Conservation (phyloP, 2,329 filamentous ascomycete genomes). For the Verticillium alfalfae region DNA sequence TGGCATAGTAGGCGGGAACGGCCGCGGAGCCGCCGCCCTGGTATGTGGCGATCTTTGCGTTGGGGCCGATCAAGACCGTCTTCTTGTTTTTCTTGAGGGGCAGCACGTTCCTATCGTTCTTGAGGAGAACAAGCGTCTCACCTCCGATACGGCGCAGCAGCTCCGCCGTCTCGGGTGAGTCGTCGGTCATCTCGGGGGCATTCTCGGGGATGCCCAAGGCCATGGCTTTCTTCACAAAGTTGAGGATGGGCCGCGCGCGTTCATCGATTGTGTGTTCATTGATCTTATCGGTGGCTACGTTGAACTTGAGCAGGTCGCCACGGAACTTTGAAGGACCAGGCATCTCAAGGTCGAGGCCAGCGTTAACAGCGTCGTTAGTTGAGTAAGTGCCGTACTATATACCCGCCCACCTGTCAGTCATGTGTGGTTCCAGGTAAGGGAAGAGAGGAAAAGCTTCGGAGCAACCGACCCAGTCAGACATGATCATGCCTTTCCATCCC, state of each 20-base stretch:
- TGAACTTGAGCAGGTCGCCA: not conserved
- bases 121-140: constrained; percentile 58
- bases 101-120: constrained; percentile 61
- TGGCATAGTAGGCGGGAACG: constrained; percentile 56
- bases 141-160: constrained; percentile 43
- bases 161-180: constrained; percentile 56
- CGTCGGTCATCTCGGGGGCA: constrained; percentile 43
- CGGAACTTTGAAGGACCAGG: constrained; percentile 42
- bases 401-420: constrained; percentile 2
- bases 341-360: constrained; percentile 56
- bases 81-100: constrained; percentile 58
- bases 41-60: constrained; percentile 50
- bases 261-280: constrained; percentile 36
- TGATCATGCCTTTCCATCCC: constrained; percentile 50
- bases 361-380: constrained; percentile 42
- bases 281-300: not conserved
- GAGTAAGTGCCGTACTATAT: constrained; percentile 42
- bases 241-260: constrained; percentile 49
- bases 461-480: constrained; percentile 47
- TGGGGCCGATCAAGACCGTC: constrained; percentile 52
- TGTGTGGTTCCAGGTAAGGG: not conserved
- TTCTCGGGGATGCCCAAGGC: constrained; percentile 47
- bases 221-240: constrained; percentile 51
- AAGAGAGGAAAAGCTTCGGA: not conserved
- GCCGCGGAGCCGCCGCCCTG: constrained; percentile 63